Base-by-base conservation (phyloP, 306 rosid genomes). In the Fragaria vesca region DNA sequence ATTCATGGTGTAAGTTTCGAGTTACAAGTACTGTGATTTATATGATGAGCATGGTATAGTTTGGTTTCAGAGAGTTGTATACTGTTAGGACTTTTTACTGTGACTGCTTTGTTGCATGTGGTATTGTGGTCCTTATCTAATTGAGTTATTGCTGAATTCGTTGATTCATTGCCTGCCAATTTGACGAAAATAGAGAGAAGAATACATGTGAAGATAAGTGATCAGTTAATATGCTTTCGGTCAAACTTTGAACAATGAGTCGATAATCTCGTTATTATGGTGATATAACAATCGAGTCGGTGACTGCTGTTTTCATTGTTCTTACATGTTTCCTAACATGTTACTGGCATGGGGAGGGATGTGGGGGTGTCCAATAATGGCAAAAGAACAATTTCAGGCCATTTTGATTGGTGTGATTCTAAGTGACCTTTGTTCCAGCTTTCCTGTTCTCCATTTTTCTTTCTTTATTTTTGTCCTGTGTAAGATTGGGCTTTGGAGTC, bases 1-100 rank as follows among this genome's bases (percentile, higher is more conserved):
- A 76, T 82, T 55, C 94, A 93, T 47, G 97, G 99, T 52, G 99
- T 95, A 89, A 79, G 91, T 40, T 42, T 78, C 58, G 69, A 54
- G 15, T 43, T 76, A 58, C 51, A 32, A 51, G 66, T 71, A 5
- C 45, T 69, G 58, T 36, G 12, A 76, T 10, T 28, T 79, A n/a
- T 70, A 46, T 42, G 43, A 28, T 48, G 16, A 65, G 21, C 77
- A 10, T 20, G 34, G 46, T 26, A 26, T 40, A 36, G 5, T 60
- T 46, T 72, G 72, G 18, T 47, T 61, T 47, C 3, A 30, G 73
- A 16, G 13, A 50, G 6, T 50, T 55, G 2, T 18, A 77, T 46
- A 46, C 1, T 2, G 47, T 26, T 55, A 0, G 34, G 50, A 24
- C 47, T 12, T 69, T 54, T 12, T 32, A 28, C 11, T 50, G 3